A percentile compares a stretch with the other conserved stretches of the same genome.
Conservation (phyloP, 345 rosid species). For the Dovyalis caffra region DNA sequence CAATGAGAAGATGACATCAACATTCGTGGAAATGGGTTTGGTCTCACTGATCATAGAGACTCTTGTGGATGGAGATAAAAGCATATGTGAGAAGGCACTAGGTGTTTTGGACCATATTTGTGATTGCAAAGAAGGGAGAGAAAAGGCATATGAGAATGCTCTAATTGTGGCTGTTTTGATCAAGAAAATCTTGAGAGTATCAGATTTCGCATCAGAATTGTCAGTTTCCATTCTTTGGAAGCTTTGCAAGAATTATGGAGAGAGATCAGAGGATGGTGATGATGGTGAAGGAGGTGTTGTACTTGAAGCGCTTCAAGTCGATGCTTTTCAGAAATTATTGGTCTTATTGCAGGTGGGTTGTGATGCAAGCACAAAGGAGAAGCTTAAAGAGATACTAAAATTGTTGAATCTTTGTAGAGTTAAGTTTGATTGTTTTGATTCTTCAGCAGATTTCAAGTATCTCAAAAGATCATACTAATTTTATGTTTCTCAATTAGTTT, state of each 20-base stretch:
- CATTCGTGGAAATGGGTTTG: slow-evolving; percentile 24
- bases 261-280: background rate
- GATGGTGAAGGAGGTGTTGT: slow-evolving; percentile 8
- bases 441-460: slow-evolving; percentile 32
- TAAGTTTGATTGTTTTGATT: slow-evolving; percentile 27
- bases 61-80: slow-evolving; percentile 34
- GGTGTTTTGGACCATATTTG: slow-evolving; percentile 32
- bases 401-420: slow-evolving; percentile 24
- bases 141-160: slow-evolving; percentile 20
- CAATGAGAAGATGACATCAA: slow-evolving; percentile 4
- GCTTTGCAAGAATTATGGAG: slow-evolving; percentile 21
- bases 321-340: slow-evolving; percentile 34
- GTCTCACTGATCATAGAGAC: slow-evolving; percentile 26
- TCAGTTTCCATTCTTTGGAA: slow-evolving; percentile 39
- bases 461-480: slow-evolving; percentile 18
- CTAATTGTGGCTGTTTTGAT: slow-evolving; percentile 31
- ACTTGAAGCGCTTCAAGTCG: slow-evolving; percentile 30
- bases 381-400: slow-evolving; percentile 35
- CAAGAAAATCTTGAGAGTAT: slow-evolving; percentile 32
- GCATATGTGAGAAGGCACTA: slow-evolving; percentile 36
- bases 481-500: background rate
- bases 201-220: slow-evolving; percentile 21
- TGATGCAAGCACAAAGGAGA: slow-evolving; percentile 20
- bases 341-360: slow-evolving; percentile 36
- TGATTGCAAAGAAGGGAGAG: slow-evolving; percentile 29